phyloP scores from a whole-genome alignment of 768 basidiomycete genomes.

The Sporobolomyces phaffii region DNA sequence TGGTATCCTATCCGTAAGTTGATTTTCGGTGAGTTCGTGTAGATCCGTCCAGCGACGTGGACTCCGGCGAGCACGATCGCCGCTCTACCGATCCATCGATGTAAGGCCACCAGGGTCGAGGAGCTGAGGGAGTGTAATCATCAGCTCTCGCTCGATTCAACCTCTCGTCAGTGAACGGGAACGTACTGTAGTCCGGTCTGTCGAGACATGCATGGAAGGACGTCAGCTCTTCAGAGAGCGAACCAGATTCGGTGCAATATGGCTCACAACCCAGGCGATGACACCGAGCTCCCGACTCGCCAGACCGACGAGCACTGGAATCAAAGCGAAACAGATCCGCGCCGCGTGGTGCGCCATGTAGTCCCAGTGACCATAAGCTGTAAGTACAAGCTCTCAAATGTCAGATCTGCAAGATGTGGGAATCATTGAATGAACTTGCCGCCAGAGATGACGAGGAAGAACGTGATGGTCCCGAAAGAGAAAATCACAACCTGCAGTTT shows the following conservation, averaged over 20 bases:
- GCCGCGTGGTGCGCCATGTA: constrained; percentile 20
- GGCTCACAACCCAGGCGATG: constrained; percentile 19
- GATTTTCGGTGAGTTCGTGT: not conserved
- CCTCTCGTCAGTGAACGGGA: not conserved
- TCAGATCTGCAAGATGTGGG: no score
- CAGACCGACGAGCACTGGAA: constrained; percentile 14
- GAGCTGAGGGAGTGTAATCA: not conserved
- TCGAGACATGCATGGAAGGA: not conserved
- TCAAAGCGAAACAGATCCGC: constrained; percentile 2
- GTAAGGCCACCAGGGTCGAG: not conserved
- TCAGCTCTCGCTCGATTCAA: not conserved
- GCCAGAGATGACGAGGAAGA: constrained; percentile 3
- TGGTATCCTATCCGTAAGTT: not conserved
- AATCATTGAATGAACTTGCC: no score
- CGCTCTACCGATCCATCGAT: constrained; percentile 18
- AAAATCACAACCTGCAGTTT: constrained; percentile 5
- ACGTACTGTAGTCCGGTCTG: constrained; percentile 1
- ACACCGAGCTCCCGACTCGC: constrained; percentile 16
- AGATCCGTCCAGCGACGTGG: constrained; percentile 13
- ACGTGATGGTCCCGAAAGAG: not conserved
- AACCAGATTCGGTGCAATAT: no score
- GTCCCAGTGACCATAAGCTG: constrained; percentile 4
- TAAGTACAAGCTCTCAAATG: no score
- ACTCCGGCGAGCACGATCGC: constrained; percentile 1
- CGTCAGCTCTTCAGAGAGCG: no score